phyloP scores from a whole-genome alignment of 257 asterid species.

The Solanum sitiens region DNA sequence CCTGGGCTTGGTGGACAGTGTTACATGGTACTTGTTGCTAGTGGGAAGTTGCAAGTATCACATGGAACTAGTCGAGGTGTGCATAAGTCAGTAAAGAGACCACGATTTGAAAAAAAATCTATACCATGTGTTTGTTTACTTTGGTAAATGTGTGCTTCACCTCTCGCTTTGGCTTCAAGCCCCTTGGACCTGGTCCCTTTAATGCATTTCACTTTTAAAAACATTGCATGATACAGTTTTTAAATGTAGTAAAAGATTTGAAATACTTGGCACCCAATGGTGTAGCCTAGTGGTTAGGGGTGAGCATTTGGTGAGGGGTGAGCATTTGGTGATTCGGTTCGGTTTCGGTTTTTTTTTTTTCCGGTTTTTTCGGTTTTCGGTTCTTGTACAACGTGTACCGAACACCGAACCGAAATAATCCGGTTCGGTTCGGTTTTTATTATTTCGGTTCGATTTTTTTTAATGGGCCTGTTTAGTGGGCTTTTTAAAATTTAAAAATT shows the following conservation, averaged over 20 bases:
- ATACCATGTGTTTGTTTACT: not conserved
- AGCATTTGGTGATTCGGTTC: no score
- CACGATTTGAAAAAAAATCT: not conserved
- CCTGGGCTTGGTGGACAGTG: not conserved
- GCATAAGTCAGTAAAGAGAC: not conserved
- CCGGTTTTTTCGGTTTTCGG: no score
- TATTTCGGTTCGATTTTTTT: no score
- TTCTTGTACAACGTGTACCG: no score
- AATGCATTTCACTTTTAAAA: not conserved
- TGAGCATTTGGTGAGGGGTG: no score
- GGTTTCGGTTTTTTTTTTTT: no score
- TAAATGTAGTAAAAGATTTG: not conserved
- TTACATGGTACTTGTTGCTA: not conserved
- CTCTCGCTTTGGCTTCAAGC: not conserved
- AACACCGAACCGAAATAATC: no score
- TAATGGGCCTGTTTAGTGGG: no score
- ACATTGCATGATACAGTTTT: not conserved
- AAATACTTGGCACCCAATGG: not conserved
- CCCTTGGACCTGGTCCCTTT: not conserved
- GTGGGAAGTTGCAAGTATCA: not conserved
- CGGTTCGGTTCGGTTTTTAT: no score
- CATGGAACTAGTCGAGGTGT: not conserved
- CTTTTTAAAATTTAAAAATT: no score
- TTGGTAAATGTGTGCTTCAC: not conserved
- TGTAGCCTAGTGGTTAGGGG: not conserved